A percentile compares a stretch with the other conserved stretches of the same genome.
These are phyloP conservation scores for Macrolepiota albuminosa DNA, from an alignment of 768 basidiomycete genomes.

Conservation along the genomic window DNA sequence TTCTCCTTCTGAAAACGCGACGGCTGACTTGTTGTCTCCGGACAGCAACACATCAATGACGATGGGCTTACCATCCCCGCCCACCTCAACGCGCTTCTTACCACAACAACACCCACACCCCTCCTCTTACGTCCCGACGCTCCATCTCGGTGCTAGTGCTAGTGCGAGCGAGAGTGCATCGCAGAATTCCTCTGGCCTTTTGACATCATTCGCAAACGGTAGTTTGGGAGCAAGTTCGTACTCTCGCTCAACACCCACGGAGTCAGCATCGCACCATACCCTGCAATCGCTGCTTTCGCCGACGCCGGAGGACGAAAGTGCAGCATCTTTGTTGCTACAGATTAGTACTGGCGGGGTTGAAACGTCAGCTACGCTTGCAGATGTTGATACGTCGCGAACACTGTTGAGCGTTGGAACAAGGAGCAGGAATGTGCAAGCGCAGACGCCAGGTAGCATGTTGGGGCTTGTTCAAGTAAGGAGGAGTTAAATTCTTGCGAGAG, in stretches of 20 bases:
- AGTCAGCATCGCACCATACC: slow-evolving; percentile 3
- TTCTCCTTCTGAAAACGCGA: slow-evolving; percentile 15
- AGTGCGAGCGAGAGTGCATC: background rate
- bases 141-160: slow-evolving; percentile 5
- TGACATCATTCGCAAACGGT: background rate
- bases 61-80: slow-evolving; percentile 23
- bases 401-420: background rate
- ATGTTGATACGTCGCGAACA: background rate
- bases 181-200: background rate
- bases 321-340: slow-evolving; percentile 62
- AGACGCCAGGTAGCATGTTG: slow-evolving; percentile 19
- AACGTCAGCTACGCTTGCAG: background rate
- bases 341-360: slow-evolving; percentile 40
- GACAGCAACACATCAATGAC: slow-evolving; percentile 27
- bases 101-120: background rate
- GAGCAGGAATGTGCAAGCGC: slow-evolving; percentile 9
- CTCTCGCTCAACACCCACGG: background rate
- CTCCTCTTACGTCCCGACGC: background rate
- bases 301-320: slow-evolving; percentile 66
- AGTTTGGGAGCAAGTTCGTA: background rate
- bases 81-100: slow-evolving; percentile 4
- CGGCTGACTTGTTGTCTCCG: background rate
- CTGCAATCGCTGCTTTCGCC: slow-evolving; percentile 10
- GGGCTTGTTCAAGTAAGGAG: slow-evolving; percentile 10
- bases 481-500: background rate